These are phyloP conservation scores for Clavispora fructus DNA, from an alignment of 805 yeast species.

Conservation along the genomic window DNA sequence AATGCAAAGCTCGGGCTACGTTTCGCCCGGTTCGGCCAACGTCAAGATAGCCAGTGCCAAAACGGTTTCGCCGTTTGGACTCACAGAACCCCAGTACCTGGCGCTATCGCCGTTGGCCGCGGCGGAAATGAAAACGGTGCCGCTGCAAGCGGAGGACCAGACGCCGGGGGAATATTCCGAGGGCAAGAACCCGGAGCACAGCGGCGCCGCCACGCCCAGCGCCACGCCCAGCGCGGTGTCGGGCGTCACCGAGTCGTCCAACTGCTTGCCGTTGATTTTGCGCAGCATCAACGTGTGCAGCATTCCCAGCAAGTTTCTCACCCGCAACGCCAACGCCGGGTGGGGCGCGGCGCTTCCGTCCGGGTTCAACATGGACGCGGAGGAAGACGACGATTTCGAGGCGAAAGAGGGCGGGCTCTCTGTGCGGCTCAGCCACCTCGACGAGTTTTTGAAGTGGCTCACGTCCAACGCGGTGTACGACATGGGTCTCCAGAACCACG, in stretches of 20 bases:
- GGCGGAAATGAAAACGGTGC: not conserved
- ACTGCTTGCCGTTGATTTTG: constrained; percentile 63
- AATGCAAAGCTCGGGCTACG: not conserved
- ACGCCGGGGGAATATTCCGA: not conserved
- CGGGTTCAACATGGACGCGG: constrained; percentile 29
- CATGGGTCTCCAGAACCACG: constrained; percentile 21
- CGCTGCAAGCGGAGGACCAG: not conserved
- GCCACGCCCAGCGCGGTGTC: not conserved
- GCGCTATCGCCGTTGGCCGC: constrained; percentile 1
- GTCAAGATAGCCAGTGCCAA: not conserved
- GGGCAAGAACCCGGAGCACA: no score
- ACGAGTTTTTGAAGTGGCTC: constrained; percentile 33
- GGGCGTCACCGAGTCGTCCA: constrained; percentile 38
- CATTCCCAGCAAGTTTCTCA: constrained; percentile 50
- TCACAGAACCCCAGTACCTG: not conserved
- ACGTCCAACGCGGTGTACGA: constrained; percentile 39
- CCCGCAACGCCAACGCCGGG: constrained; percentile 22
- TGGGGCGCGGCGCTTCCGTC: constrained; percentile 13
- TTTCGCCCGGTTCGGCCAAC: not conserved
- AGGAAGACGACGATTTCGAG: constrained; percentile 32
- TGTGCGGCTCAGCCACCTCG: constrained; percentile 23
- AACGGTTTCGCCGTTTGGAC: constrained; percentile 4
- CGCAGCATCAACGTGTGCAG: constrained; percentile 59
- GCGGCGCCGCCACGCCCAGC: not conserved
- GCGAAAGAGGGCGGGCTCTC: constrained; percentile 26